A percentile compares a stretch with the other conserved stretches of the same genome.
Conservation (phyloP, 345 rosid species). For the Sisymbrium altissimum region DNA sequence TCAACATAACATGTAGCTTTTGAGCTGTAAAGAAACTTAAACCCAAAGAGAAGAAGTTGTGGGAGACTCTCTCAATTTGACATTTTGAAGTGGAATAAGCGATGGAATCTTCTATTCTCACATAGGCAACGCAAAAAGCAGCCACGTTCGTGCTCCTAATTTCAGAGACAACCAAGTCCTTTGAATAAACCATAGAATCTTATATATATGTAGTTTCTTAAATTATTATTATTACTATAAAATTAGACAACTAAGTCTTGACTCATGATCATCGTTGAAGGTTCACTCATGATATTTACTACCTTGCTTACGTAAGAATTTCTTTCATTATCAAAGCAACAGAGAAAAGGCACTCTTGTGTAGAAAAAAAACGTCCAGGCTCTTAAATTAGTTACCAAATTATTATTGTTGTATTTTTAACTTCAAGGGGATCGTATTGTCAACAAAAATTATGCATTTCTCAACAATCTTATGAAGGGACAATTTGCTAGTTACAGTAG, state of each 20-base stretch:
- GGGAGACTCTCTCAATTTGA: neutral
- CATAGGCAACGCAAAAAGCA: neutral
- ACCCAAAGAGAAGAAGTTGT: constrained; percentile 1
- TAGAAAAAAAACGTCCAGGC: too few species aligned
- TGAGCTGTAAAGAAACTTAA: neutral
- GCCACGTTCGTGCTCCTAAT: constrained; percentile 25
- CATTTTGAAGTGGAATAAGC: neutral
- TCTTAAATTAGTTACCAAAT: neutral
- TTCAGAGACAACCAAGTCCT: constrained; percentile 6
- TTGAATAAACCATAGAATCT: constrained; percentile 12
- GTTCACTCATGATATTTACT: neutral
- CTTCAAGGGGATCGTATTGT: too few species aligned
- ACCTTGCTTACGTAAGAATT: neutral
- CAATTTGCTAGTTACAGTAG: too few species aligned
- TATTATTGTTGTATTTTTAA: too few species aligned
- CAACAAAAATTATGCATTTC: too few species aligned
- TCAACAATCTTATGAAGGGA: too few species aligned
- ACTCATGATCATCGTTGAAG: neutral
- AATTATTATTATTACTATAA: neutral
- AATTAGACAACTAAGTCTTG: neutral
- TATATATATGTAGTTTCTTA: neutral
- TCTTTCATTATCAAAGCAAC: neutral
- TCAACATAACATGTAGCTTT: neutral
- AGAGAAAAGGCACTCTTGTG: neutral
- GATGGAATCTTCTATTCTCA: constrained; percentile 1